Percentiles rank a stretch among this genome's conserved stretches.
These are phyloP conservation scores for Cicer chorassanicum DNA, from an alignment of 306 rosid species.

Conservation along the genomic window DNA sequence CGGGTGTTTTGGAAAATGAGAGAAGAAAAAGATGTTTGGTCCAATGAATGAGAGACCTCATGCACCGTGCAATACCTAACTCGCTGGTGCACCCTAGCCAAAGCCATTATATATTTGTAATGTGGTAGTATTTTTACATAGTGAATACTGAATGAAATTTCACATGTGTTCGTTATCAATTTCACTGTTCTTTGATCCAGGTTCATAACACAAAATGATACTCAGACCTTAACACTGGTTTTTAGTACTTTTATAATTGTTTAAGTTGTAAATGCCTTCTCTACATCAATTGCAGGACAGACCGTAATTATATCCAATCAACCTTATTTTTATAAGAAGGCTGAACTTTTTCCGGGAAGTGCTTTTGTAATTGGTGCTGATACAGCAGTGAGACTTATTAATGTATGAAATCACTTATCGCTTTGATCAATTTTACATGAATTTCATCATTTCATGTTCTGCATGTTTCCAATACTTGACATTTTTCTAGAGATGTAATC, in stretches of 20 bases:
- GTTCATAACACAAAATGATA: not conserved
- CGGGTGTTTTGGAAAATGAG: no score
- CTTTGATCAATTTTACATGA: constrained; percentile 28
- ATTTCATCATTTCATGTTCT: constrained; percentile 32
- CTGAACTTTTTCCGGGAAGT: constrained; percentile 90
- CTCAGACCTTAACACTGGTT: constrained; percentile 19
- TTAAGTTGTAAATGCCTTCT: constrained; percentile 44
- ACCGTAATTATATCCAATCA: constrained; percentile 82
- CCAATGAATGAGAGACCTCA: no score
- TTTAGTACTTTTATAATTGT: constrained; percentile 30
- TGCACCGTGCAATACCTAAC: no score
- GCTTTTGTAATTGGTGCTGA: constrained; percentile 94
- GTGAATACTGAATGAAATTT: constrained; percentile 31
- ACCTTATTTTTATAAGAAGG: constrained; percentile 88
- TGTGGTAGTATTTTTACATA: constrained; percentile 9
- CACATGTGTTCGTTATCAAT: not conserved
- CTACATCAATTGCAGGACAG: constrained; percentile 68
- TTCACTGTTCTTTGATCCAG: not conserved
- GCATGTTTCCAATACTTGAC: not conserved
- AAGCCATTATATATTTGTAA: not conserved
- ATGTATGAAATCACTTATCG: constrained; percentile 59
- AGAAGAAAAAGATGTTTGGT: no score
- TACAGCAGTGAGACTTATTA: constrained; percentile 81
- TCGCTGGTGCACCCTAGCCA: no score
- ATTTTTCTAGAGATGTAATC: constrained; percentile 13